phyloP scores from a whole-genome alignment of 768 basidiomycete genomes.

The Suillus cothurnatus region DNA sequence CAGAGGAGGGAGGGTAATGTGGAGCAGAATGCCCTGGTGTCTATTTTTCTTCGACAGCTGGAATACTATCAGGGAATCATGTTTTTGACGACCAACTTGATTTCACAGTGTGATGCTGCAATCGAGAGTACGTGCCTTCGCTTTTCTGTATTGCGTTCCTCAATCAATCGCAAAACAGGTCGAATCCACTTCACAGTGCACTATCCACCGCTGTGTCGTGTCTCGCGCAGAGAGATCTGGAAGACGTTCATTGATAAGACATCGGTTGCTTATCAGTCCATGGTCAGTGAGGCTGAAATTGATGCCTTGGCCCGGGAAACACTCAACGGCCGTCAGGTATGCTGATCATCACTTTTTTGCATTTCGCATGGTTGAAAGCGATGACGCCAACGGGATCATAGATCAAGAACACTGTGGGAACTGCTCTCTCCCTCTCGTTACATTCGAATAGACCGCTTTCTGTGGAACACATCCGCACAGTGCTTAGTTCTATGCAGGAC shows the following conservation, averaged over 20 bases:
- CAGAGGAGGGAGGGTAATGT: slow-evolving; percentile 50
- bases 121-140: slow-evolving; percentile 42
- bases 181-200: slow-evolving; percentile 38
- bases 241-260: not conserved
- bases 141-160: not conserved
- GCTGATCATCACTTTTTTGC: not conserved
- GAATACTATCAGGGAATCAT: slow-evolving; percentile 64
- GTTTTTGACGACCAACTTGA: slow-evolving; percentile 54
- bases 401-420: slow-evolving; percentile 1
- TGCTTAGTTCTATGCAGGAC: not conserved
- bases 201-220: slow-evolving; percentile 31
- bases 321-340: not conserved
- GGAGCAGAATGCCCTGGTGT: slow-evolving; percentile 63
- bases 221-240: slow-evolving; percentile 16
- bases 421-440: not conserved
- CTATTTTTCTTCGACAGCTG: slow-evolving; percentile 63
- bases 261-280: too few species aligned
- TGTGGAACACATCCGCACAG: not conserved
- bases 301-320: not conserved
- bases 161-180: slow-evolving; percentile 18
- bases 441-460: not conserved
- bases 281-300: not conserved
- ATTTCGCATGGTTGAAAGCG: not conserved
- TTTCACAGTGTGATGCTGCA: slow-evolving; percentile 56
- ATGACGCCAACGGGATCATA: too few species aligned